Base-by-base conservation (phyloP, 164 flowering plant genomes). In the Warburgia ugandensis region DNA sequence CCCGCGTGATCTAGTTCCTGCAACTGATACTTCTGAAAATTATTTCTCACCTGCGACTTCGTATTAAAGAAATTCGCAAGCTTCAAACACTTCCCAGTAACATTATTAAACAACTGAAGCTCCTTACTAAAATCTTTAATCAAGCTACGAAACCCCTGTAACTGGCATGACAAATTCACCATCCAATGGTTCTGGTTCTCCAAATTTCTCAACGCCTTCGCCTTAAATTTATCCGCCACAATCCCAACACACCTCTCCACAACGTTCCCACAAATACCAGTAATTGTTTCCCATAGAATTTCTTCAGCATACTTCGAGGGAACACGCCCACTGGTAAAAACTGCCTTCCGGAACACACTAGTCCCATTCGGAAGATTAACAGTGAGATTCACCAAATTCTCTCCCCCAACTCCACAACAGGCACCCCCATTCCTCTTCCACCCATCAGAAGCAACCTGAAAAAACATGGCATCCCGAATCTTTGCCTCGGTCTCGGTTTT, bases 311-410 rank as follows among this genome's bases (percentile, higher is more conserved):
- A 83, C 50, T 74, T 74, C 0, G 92, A 72, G 20, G 87, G 82
- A 32, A 73, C 83, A 7, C 73, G 47, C 2, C 81, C 82, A 20
- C 64, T 63, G n/a, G 84, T 67, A 38, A 94, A 81, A 45, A 79
- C 79, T 0, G 96, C 97, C 59, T 73, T 73, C 20, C 80, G 64
- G 45, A 77, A 94, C 54, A 94, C 69, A 60, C 84, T 86, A 22
- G 94, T 86, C 56, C 97, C 99, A 52, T 94, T 82, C 1, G 99
- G 99, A 28, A 94, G 78, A 69, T 89, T 94, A 46, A 86, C 87
- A 1, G 78, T 70, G 72, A 94, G 66, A 60, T 76, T 83, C 39
- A 86, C 88, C 62, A 86, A 55, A 59, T 59, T 73, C 26, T n/a
- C n/a, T n/a, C n/a, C n/a, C n/a, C n/a, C n/a, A n/a, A n/a, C n/a